Base-by-base conservation (phyloP, 1,139 yeast species). In the Blastobotrys petasosporus region DNA sequence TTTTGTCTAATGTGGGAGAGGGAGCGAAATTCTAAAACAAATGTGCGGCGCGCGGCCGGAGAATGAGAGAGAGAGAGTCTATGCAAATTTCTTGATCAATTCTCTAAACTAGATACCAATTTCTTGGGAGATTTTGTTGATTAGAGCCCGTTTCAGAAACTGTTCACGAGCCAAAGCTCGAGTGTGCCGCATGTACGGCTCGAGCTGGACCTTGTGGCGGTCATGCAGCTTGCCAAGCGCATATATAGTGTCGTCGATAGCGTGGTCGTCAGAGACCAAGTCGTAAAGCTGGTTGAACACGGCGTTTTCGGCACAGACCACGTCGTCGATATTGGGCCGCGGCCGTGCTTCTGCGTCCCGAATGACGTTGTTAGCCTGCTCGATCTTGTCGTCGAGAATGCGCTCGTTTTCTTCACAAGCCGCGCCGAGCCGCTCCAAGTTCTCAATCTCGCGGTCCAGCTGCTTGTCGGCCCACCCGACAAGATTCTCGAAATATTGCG, bases 81-180 rank as follows among this genome's bases (percentile, higher is more conserved):
- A n/a, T n/a, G n/a, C n/a, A n/a, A n/a, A n/a, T n/a, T 37, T 38
- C 46, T 39, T 31, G 29, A 15, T 12, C 31, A 16, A 29, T 20
- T 20, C 7, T 20, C 25, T 20, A 20, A 4, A 20, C 25, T 20
- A 20, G 25, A 20, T 20, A 20, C 25, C 25, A 4, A 47, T 34
- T 16, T 25, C 33, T 6, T 51, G 51, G n/a, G 57, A 46, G 5
- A 61, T 60, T 49, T 61, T 60, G 39, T 51, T 49, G 13, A 55
- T 52, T 37, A 61, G 47, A 2, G 64, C 63, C 32, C 58, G 51
- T 41, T 71, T 66, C 57, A 72, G 55, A 56, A 87, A 88, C 59
- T 85, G 84, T 37, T 86, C 90, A 50, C 96, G 70, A 0, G 94
- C 90, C 30, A 85, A 66, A 29, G 74, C 72, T 50, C 96, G 66